These are phyloP conservation scores for Ustilaginoidea virens DNA, from an alignment of 2,329 filamentous ascomycete species.

Conservation along the genomic window DNA sequence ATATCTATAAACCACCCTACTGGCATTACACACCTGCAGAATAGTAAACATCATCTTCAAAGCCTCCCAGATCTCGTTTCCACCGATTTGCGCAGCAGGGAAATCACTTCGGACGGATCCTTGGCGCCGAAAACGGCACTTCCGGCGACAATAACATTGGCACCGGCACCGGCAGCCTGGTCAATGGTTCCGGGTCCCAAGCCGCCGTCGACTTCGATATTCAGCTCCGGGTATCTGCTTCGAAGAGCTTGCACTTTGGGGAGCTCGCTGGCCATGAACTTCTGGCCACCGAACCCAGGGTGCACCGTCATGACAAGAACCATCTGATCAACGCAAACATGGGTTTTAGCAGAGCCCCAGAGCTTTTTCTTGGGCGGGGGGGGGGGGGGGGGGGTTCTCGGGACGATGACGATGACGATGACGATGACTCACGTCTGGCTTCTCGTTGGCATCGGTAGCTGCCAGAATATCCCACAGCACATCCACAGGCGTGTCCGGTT, in stretches of 20 bases:
- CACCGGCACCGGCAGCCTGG: conserved; percentile 84
- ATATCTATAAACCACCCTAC: too few relatives aligned
- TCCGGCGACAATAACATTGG: conserved; percentile 95
- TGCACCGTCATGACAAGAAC: conserved; percentile 97
- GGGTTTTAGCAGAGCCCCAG: background rate
- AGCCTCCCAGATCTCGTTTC: conserved; percentile 37
- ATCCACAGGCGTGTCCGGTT: conserved; percentile 80
- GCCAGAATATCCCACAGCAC: conserved; percentile 87
- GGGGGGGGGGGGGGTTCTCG: too few relatives aligned
- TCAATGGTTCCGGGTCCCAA: conserved; percentile 80
- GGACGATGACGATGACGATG: too few relatives aligned
- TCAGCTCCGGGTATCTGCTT: conserved; percentile 72
- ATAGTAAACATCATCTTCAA: too few relatives aligned
- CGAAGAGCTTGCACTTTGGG: conserved; percentile 83
- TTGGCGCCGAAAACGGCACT: conserved; percentile 90
- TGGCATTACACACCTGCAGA: too few relatives aligned
- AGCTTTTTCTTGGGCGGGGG: background rate
- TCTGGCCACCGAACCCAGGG: conserved; percentile 93
- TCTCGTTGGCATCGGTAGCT: conserved; percentile 53
- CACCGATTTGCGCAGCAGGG: conserved; percentile 64
- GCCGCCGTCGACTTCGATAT: conserved; percentile 96
- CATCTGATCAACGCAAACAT: conserved; percentile 48
- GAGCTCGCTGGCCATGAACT: conserved; percentile 93
- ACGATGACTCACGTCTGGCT: conserved; percentile 61
- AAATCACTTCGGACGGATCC: conserved; percentile 76